Evolutionary conservation across 208 protist species (phyloP).

Genomic region (Phytomonas sp.): DNA sequence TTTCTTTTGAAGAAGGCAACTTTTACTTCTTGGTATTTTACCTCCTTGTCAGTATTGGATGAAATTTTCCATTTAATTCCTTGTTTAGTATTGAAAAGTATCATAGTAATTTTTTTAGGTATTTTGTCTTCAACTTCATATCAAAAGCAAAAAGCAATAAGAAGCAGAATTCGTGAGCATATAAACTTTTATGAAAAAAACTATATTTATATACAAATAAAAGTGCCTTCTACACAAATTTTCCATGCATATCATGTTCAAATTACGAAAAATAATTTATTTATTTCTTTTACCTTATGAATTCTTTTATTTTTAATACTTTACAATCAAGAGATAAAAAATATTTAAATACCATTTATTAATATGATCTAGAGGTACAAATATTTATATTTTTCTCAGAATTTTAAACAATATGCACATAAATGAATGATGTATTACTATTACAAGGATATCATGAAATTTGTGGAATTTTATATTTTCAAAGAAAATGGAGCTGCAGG

Average conservation of each 20-base stretch:
- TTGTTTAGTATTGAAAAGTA: not conserved
- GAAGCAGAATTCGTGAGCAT: not conserved
- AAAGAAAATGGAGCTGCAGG: not conserved
- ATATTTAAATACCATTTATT: not conserved
- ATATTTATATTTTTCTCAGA: conserved; percentile 4
- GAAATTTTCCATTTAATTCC: not conserved
- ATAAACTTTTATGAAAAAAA: not conserved
- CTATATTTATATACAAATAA: not conserved
- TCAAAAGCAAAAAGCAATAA: not conserved
- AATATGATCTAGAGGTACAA: not conserved
- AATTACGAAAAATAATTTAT: not conserved
- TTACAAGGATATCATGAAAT: no score
- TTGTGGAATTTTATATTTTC: no score
- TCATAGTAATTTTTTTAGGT: not conserved
- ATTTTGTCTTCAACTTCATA: not conserved
- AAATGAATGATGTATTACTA: not conserved
- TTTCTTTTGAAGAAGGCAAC: not conserved
- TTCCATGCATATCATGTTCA: not conserved
- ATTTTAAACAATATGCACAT: not conserved
- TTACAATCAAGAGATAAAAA: not conserved
- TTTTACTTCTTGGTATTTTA: not conserved
- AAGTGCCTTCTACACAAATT: no score
- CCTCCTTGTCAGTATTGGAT: not conserved
- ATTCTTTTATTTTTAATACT: not conserved
- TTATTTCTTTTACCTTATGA: not conserved